Percentiles rank a stretch among this genome's conserved stretches.
Evolutionary conservation across 2,329 filamentous ascomycete species (phyloP).

Genomic region (Cladosporium oxysporum): DNA sequence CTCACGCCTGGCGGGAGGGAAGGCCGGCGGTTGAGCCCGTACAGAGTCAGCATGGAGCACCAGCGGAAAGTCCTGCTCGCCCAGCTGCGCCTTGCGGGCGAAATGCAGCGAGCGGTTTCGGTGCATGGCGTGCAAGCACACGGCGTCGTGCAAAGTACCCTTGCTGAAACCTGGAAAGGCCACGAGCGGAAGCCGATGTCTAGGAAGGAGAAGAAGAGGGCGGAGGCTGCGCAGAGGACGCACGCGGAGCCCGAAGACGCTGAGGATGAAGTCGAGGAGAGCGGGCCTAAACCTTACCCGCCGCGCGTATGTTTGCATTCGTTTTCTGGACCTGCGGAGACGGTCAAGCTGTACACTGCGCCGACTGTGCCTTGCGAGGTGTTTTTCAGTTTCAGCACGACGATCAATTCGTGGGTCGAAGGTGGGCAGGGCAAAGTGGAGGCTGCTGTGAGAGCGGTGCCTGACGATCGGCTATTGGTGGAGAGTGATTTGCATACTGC

Average conservation of each 20-base stretch:
- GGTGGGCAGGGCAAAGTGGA: slow-evolving; percentile 55
- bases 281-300: slow-evolving; percentile 65
- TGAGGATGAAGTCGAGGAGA: slow-evolving; percentile 21
- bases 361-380: slow-evolving; percentile 71
- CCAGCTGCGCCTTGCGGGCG: slow-evolving; percentile 71
- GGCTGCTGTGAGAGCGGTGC: slow-evolving; percentile 70
- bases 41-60: slow-evolving; percentile 68
- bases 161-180: slow-evolving; percentile 69
- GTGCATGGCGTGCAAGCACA: slow-evolving; percentile 77
- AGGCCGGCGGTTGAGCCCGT: slow-evolving; percentile 66
- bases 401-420: slow-evolving; percentile 65
- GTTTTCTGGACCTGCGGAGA: slow-evolving; percentile 76
- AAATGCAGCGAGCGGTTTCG: slow-evolving; percentile 65
- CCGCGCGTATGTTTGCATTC: slow-evolving; percentile 92
- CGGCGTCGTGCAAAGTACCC: slow-evolving; percentile 66
- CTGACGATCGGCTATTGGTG: slow-evolving; percentile 75
- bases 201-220: slow-evolving; percentile 54
- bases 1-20: slow-evolving; percentile 71
- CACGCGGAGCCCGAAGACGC: slow-evolving; percentile 21
- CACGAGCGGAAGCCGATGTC: slow-evolving; percentile 64
- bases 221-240: slow-evolving; percentile 21
- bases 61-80: slow-evolving; percentile 66
- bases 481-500: slow-evolving; percentile 90
- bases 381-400: slow-evolving; percentile 85
- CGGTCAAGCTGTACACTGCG: slow-evolving; percentile 75